These are phyloP conservation scores for Melaleuca alternifolia DNA, from an alignment of 345 rosid species.

Conservation along the genomic window DNA sequence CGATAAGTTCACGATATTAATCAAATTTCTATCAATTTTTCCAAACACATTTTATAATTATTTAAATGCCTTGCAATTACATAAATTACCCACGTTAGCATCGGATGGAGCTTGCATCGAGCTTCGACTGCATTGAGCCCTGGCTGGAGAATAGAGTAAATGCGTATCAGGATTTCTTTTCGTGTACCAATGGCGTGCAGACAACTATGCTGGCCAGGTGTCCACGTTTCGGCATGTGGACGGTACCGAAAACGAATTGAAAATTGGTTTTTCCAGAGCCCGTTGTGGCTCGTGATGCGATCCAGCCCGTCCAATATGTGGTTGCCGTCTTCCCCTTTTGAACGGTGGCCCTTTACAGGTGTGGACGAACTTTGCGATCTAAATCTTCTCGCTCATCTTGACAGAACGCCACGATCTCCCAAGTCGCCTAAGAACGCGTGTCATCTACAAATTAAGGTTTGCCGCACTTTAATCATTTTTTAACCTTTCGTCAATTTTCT, in stretches of 20 bases:
- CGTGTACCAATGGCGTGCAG: background rate
- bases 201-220: background rate
- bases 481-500: background rate
- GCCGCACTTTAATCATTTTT: background rate
- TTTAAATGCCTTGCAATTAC: background rate
- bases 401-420: background rate
- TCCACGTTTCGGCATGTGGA: background rate
- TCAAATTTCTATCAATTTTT: background rate
- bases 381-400: background rate
- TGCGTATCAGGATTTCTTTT: background rate
- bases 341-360: background rate
- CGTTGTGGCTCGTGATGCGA: background rate
- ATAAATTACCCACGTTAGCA: accelerated
- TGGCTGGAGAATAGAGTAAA: background rate
- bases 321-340: background rate
- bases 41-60: background rate
- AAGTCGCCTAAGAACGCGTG: background rate
- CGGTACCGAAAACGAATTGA: background rate
- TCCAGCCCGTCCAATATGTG: background rate
- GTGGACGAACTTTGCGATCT: background rate
- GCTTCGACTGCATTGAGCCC: background rate
- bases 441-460: background rate
- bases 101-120: background rate
- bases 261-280: background rate
- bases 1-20: background rate